These are phyloP conservation scores for Eucalyptus regnans DNA, from an alignment of 345 rosid genomes.

Conservation along the genomic window DNA sequence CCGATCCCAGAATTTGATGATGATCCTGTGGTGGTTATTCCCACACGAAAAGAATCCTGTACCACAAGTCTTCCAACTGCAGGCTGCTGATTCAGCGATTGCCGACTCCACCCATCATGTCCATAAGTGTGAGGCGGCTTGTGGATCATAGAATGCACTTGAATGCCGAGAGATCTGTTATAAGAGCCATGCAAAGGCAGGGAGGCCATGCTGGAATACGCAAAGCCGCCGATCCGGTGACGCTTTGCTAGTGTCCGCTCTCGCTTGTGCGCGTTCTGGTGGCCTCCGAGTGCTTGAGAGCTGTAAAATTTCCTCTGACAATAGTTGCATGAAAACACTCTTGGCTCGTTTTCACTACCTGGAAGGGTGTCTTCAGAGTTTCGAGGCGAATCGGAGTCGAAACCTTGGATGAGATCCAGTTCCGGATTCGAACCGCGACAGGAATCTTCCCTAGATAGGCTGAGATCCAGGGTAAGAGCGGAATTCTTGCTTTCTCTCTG, in stretches of 20 bases:
- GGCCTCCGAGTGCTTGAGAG: conserved; percentile 26
- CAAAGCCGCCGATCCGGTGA: conserved; percentile 1
- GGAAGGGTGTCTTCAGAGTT: neutral
- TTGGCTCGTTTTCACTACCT: neutral
- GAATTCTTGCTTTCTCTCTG: neutral
- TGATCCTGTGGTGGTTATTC: neutral
- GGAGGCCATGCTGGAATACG: conserved; percentile 20
- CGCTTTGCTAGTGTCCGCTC: conserved; percentile 39
- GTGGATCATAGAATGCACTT: conserved; percentile 12
- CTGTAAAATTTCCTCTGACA: conserved; percentile 22
- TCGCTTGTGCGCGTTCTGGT: conserved; percentile 26
- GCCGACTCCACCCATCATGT: neutral
- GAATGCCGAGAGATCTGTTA: conserved; percentile 26
- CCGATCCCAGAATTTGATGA: neutral
- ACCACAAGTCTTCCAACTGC: conserved; percentile 1
- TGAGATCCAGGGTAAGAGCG: neutral
- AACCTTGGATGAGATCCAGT: conserved; percentile 2
- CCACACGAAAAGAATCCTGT: neutral
- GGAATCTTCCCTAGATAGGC: neutral
- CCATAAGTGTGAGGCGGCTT: neutral
- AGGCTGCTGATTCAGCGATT: neutral
- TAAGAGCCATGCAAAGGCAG: conserved; percentile 32
- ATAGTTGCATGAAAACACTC: conserved; percentile 20
- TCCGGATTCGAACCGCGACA: neutral
- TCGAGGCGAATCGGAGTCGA: neutral